Conservation (phyloP, 345 rosid species). For the Murraya koenigii region DNA sequence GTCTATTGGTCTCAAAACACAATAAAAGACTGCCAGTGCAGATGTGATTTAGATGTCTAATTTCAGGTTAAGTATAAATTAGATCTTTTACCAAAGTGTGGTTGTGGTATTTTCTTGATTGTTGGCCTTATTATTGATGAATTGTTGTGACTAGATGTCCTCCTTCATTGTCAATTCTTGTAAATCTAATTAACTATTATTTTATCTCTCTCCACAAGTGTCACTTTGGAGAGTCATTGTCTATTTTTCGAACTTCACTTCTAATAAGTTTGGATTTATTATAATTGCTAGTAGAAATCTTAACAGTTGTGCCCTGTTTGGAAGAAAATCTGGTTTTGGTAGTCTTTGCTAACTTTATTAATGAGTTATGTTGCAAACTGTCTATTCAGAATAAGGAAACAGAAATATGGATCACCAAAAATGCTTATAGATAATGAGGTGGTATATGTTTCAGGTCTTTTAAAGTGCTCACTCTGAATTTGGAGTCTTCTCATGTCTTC, state of each 20-base stretch:
- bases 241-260: neutral
- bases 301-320: neutral
- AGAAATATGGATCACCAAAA: neutral
- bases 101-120: neutral
- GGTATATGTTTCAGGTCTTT: neutral
- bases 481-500: neutral
- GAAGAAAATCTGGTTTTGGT: neutral
- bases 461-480: neutral
- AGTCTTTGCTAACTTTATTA: neutral
- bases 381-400: neutral
- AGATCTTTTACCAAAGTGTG: neutral
- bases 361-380: neutral
- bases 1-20: neutral
- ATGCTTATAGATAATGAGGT: neutral
- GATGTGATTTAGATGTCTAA: neutral
- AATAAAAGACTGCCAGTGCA: neutral
- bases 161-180: neutral
- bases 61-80: neutral
- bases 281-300: neutral
- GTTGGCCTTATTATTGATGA: conserved; percentile 6
- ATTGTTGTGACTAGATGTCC: neutral
- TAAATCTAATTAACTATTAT: neutral
- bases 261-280: neutral
- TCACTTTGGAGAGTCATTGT: neutral
- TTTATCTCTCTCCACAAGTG: neutral